Base-by-base conservation (phyloP, 768 basidiomycete species). In the Podaxis sp. region DNA sequence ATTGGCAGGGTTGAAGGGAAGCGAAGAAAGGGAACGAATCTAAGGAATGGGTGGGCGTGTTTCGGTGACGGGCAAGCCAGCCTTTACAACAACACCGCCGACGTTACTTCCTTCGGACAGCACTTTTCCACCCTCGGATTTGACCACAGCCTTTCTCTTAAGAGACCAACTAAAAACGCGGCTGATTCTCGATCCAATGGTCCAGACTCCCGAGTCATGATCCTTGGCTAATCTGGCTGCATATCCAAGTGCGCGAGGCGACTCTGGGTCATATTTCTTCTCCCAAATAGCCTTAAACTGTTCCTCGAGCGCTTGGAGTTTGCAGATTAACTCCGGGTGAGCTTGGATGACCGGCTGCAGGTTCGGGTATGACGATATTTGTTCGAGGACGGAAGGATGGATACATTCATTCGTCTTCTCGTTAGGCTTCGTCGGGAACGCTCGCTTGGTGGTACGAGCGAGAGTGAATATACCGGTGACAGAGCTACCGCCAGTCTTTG, bases 311-410 rank as follows among this genome's bases (percentile, higher is more conserved):
- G 82, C 80, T 22, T 78, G 69, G 0, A 89, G 75, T 5, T 68
- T 65, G 36, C 64, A 68, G 15, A 90, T 65, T 2, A 89, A 66
- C 5, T 72, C 69, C 2, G 83, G 83, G 62, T 84, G 70, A n/a
- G 74, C 69, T 46, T 71, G 67, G 22, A 89, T 55, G 13, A 69
- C 71, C 15, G 71, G 65, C 15, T 64, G 66, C 33, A 87, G 66
- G 17, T 72, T 67, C 4, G 77, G 72, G 54, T 71, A 66, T 6
- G 80, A 64, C 15, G 68, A 62, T 3, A 64, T 67, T 66, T 86
- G 88, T 38, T 79, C 71, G 40, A 84, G 67, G 1, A 85, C 86
- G 13, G 88, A 89, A 3, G 82, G 74, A 65, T 90, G 88, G 40
- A 89, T 82, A 0, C 71, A 78, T 73, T 91, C 88, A 53, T 84